A percentile compares a stretch with the other conserved stretches of the same genome.
These are phyloP conservation scores for Lepidium didymum DNA, from an alignment of 345 rosid genomes.

Conservation along the genomic window DNA sequence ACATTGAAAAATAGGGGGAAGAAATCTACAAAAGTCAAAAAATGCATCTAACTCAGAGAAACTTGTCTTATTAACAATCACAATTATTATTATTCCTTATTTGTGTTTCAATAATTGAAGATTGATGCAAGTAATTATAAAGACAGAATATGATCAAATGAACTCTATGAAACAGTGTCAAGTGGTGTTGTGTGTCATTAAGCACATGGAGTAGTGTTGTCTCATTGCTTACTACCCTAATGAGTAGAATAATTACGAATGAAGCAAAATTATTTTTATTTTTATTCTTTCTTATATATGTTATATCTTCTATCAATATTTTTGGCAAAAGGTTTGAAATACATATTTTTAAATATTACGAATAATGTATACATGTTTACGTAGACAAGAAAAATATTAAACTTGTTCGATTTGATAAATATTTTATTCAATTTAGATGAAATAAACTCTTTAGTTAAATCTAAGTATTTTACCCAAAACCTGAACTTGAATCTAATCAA, in stretches of 20 bases:
- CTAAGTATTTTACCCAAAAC: too few relatives aligned
- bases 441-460: too few relatives aligned
- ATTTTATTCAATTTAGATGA: too few relatives aligned
- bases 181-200: slow-evolving; percentile 6
- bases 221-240: not conserved
- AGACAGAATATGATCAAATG: slow-evolving; percentile 2
- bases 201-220: slow-evolving; percentile 19
- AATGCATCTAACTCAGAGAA: not conserved
- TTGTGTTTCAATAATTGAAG: not conserved
- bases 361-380: too few relatives aligned
- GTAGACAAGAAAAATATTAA: too few relatives aligned
- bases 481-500: too few relatives aligned
- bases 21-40: not conserved
- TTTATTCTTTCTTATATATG: too few relatives aligned
- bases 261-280: too few relatives aligned
- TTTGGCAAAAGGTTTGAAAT: too few relatives aligned
- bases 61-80: not conserved
- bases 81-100: not conserved
- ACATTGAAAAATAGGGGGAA: not conserved
- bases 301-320: too few relatives aligned
- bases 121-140: not conserved
- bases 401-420: too few relatives aligned
- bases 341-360: too few relatives aligned
- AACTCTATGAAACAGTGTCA: not conserved
- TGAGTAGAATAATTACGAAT: not conserved